phyloP scores from a whole-genome alignment of 257 asterid species.

The Anisodus tanguticus region DNA sequence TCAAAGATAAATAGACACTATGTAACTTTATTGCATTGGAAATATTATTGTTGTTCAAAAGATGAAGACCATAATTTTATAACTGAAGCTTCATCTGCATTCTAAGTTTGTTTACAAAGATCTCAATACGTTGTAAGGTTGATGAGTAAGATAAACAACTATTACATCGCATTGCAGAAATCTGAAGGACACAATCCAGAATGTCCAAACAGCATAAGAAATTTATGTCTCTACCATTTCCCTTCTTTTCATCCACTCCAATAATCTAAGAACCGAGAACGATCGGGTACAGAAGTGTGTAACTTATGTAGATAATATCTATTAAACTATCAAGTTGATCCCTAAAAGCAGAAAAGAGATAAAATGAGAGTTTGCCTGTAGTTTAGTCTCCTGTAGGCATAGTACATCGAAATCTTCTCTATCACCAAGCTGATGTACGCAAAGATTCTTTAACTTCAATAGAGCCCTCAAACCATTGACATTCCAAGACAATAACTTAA shows the following conservation, averaged over 20 bases:
- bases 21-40: no score
- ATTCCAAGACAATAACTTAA: constrained; percentile 93
- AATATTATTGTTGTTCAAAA: background rate
- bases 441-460: constrained; percentile 66
- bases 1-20: no score
- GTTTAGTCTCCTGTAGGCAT: constrained; percentile 96
- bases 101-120: background rate
- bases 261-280: background rate
- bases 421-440: constrained; percentile 73
- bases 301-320: background rate
- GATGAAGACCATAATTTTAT: background rate
- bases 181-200: constrained; percentile 1
- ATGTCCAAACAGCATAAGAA: background rate
- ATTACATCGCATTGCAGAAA: background rate
- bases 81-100: background rate
- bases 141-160: background rate
- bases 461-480: constrained; percentile 95
- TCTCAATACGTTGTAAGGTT: background rate
- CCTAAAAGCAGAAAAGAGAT: constrained; percentile 26
- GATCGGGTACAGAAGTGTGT: background rate
- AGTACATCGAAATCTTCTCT: constrained; percentile 83
- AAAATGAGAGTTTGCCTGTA: constrained; percentile 61
- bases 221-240: background rate
- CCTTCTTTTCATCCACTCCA: background rate
- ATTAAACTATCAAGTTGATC: background rate